Percentiles rank a stretch among this genome's conserved stretches.
Conservation (phyloP, 495 filamentous ascomycete genomes). For the Thermochaetoides thermophila region DNA sequence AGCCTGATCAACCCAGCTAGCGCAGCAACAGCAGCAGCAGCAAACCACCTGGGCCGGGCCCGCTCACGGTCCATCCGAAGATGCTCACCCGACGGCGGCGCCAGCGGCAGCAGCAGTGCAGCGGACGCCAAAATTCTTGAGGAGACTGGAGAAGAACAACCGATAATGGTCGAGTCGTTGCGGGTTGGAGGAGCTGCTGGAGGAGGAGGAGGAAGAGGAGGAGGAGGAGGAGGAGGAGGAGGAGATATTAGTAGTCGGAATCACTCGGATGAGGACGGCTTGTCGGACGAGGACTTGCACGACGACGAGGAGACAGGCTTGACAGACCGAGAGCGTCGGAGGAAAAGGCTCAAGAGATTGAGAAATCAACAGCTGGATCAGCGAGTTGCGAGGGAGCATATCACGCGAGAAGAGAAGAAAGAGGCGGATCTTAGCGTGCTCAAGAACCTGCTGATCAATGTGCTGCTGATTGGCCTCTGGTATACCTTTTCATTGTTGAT, state of each 20-base stretch:
- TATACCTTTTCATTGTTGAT: slow-evolving; percentile 90
- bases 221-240: no score
- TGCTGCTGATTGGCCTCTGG: slow-evolving; percentile 69
- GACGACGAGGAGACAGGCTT: slow-evolving; percentile 86
- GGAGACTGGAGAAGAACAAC: slow-evolving; percentile 18
- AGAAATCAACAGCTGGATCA: slow-evolving; percentile 61
- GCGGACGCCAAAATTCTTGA: slow-evolving; percentile 29
- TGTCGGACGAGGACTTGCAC: slow-evolving; percentile 56
- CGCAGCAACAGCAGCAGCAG: no score
- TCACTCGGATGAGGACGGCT: slow-evolving; percentile 9
- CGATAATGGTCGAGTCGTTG: slow-evolving; percentile 12
- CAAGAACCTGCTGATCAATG: slow-evolving; percentile 54
- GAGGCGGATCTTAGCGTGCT: slow-evolving; percentile 57
- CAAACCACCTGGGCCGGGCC: slow-evolving; percentile 32
- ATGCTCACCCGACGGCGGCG: no score
- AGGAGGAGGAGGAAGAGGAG: no score
- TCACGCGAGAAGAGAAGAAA: slow-evolving; percentile 48
- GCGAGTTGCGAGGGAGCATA: slow-evolving; percentile 44
- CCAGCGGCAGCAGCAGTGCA: no score
- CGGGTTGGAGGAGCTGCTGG: no score
- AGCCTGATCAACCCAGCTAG: slow-evolving; percentile 35
- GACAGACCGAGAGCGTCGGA: slow-evolving; percentile 53
- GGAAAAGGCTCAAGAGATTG: slow-evolving; percentile 47
- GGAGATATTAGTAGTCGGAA: no score
- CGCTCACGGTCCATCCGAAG: slow-evolving; percentile 17